Evolutionary conservation across 169 alveolate genomes (phyloP), one percentile per base, ranked within the genome.

Genomic region (Cryptosporidium canis): DNA sequence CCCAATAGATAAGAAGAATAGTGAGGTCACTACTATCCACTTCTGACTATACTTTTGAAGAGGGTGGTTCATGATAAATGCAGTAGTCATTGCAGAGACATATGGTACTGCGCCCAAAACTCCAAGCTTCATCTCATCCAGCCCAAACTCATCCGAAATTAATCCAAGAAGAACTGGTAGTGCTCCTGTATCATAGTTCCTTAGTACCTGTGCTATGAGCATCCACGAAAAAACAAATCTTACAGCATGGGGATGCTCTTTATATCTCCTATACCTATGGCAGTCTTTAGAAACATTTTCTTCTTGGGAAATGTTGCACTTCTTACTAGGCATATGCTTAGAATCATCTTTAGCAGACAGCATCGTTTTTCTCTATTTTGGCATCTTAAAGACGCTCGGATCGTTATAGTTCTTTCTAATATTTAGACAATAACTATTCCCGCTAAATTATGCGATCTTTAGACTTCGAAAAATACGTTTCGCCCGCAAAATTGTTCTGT

Each of bases 41-140:
- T 77, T 77, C n/a, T 77, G 87, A 45, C 87, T 77, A 33, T 55
- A 77, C 18, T 58, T 61, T 77, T 77, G 87, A 41, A 77, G 87
- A 2, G 72, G 87, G 47, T 61, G 51, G 33, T 77, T 77, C 72
- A 77, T 61, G 24, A 77, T 58, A 56, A 77, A 77, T 58, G 87
- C 87, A 18, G 72, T 77, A 39, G 72, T 44, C 87, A 77, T 77
- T 16, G 87, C 87, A 41, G 87, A 55, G n/a, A 77, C 33, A 55
- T 77, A 77, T 18, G 87, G 87, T 63, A 77, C 68, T 56, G 87
- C 87, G 58, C 87, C 87, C 27, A 77, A 39, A 39, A 77, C 16
- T 21, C 87, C 87, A 12, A 77, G 77, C 21, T 77, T 55, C 56
- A 77, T 44, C 27, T 77, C 72, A n/a, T 77, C 77, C 7, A 77